A percentile compares a stretch with the other conserved stretches of the same genome.
Evolutionary conservation across 306 rosid species (phyloP).

Genomic region (Prunus dulcis): DNA sequence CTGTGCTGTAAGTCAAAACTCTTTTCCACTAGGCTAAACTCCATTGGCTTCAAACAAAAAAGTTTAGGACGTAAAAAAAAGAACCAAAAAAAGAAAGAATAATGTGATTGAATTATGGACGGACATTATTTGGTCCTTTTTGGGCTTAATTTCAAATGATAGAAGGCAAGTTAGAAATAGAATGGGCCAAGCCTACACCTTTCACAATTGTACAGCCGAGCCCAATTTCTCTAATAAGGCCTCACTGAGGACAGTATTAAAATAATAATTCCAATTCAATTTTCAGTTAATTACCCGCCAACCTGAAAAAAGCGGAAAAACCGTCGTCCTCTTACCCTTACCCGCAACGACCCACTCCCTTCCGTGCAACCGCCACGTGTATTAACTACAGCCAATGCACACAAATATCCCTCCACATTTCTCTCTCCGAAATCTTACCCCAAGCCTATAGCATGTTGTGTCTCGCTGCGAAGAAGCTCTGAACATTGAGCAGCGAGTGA

Average conservation of each 20-base stretch:
- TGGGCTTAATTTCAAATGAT: too few relatives aligned
- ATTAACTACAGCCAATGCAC: conserved; percentile 39
- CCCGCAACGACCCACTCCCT: background rate
- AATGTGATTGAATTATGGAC: too few relatives aligned
- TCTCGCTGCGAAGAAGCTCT: background rate
- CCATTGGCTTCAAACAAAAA: too few relatives aligned
- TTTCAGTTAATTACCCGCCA: conserved; percentile 9
- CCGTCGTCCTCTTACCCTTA: background rate
- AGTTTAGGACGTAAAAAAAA: too few relatives aligned
- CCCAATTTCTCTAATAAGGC: too few relatives aligned
- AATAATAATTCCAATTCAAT: background rate
- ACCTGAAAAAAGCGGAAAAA: background rate
- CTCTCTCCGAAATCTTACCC: background rate
- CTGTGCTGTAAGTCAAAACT: rapidly evolving
- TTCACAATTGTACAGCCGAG: too few relatives aligned
- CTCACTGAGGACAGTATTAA: too few relatives aligned
- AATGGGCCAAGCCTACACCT: too few relatives aligned
- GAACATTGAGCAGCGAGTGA: background rate
- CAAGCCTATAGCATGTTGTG: background rate
- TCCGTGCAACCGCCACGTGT: conserved; percentile 48
- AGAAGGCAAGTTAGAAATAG: too few relatives aligned
- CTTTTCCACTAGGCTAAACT: too few relatives aligned
- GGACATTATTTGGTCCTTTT: too few relatives aligned
- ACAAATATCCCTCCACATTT: conserved; percentile 41
- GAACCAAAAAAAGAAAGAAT: rapidly evolving